Conservation (phyloP, 176 grass and related monocot species). For the Phoenix dactylifera region DNA sequence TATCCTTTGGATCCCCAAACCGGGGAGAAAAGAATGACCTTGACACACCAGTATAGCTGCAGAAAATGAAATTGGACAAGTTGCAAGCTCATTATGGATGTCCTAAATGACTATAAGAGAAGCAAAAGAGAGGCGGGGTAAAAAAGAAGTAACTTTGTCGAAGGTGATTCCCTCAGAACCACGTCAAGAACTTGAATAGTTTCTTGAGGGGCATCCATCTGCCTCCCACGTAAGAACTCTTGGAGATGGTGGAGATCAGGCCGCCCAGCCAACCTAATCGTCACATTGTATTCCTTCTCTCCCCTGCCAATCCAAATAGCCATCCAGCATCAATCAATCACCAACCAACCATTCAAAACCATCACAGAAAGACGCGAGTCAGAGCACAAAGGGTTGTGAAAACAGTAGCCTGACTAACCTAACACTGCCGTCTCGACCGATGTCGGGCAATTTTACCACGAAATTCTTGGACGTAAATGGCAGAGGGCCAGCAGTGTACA, state of each 20-base stretch:
- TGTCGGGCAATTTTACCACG: constrained; percentile 41
- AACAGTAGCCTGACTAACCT: too few relatives aligned
- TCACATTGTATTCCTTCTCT: constrained; percentile 65
- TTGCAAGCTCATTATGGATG: neutral
- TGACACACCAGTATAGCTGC: constrained; percentile 58
- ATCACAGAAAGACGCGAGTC: too few relatives aligned
- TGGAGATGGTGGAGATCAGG: constrained; percentile 54
- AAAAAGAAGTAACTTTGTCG: constrained; percentile 32
- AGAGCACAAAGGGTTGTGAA: too few relatives aligned
- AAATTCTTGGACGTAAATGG: constrained; percentile 69
- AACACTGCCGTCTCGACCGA: neutral
- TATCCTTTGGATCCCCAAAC: constrained; percentile 42
- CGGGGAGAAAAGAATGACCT: constrained; percentile 73
- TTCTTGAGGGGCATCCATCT: constrained; percentile 79
- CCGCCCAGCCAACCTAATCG: constrained; percentile 49
- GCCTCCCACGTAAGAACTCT: constrained; percentile 41
- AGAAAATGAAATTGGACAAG: neutral
- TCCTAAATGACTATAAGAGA: too few relatives aligned
- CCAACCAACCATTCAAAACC: too few relatives aligned
- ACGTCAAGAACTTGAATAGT: constrained; percentile 83
- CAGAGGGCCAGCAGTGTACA: constrained; percentile 74
- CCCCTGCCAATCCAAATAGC: constrained; percentile 12
- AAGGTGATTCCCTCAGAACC: constrained; percentile 74
- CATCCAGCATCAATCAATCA: too few relatives aligned
- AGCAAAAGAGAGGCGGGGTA: neutral